A percentile compares a stretch with the other conserved stretches of the same genome.
phyloP scores from a whole-genome alignment of 768 basidiomycete genomes.

The Pulveroboletus ravenelii region DNA sequence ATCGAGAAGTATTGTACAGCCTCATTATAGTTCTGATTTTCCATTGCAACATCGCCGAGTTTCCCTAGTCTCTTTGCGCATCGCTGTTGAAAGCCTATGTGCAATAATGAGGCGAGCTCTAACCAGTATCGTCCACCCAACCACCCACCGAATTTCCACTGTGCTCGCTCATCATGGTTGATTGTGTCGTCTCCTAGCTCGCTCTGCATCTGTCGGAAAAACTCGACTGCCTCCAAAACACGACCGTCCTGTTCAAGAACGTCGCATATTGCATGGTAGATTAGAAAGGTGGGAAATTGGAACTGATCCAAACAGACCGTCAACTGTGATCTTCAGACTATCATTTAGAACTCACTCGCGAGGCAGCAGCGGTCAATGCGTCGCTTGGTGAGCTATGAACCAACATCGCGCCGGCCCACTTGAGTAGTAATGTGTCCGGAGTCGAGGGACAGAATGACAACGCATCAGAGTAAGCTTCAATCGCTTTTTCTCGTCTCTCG shows the following conservation, averaged over 20 bases:
- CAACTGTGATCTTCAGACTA: not conserved
- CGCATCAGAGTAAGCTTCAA: not conserved
- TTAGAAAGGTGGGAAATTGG: not conserved
- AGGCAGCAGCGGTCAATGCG: too few relatives aligned
- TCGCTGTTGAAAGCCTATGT: not conserved
- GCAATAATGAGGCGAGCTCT: too few relatives aligned
- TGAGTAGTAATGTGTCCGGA: not conserved
- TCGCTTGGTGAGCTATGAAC: not conserved
- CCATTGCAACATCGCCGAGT: not conserved
- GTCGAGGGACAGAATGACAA: not conserved
- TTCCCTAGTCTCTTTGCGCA: not conserved
- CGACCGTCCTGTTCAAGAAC: not conserved
- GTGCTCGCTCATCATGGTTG: not conserved
- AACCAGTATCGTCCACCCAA: too few relatives aligned
- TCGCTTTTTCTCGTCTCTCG: not conserved
- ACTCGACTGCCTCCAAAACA: not conserved
- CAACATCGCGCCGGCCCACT: not conserved
- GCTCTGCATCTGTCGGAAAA: not conserved
- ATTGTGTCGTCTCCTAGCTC: not conserved
- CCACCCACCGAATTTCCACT: slow-evolving; percentile 1
- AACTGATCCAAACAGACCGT: not conserved
- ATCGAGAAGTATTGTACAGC: not conserved
- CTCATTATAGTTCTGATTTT: not conserved
- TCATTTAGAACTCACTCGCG: not conserved
- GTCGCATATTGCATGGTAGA: slow-evolving; percentile 1